These are phyloP conservation scores for Podila epicladia DNA, from an alignment of 192 early-diverging fungal genomes.

Conservation along the genomic window DNA sequence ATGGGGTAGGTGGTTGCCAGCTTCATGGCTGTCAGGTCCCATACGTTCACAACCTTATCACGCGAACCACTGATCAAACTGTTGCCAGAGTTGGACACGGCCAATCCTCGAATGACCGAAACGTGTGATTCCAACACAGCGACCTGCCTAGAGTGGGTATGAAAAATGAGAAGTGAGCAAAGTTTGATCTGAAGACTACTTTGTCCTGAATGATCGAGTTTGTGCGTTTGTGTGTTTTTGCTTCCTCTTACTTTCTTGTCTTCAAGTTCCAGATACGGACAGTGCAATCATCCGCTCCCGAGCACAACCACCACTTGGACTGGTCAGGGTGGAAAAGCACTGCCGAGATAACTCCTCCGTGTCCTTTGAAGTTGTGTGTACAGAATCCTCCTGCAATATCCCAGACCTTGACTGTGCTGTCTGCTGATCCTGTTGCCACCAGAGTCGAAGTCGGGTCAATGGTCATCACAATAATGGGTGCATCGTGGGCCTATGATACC, in stretches of 20 bases:
- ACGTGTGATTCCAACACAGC: slow-evolving; percentile 86
- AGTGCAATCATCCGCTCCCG: slow-evolving; percentile 92
- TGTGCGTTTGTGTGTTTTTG: too few species aligned
- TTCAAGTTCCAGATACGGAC: slow-evolving; percentile 93
- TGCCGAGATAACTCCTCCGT: slow-evolving; percentile 85
- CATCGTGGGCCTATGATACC: slow-evolving; percentile 80
- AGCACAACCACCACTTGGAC: slow-evolving; percentile 72
- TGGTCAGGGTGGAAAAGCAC: slow-evolving; percentile 83
- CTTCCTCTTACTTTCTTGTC: slow-evolving; percentile 64
- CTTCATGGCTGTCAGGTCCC: slow-evolving; percentile 75
- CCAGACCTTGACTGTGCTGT: slow-evolving; percentile 96
- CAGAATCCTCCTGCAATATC: slow-evolving; percentile 92
- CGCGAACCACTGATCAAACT: slow-evolving; percentile 85
- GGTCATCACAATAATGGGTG: slow-evolving; percentile 92
- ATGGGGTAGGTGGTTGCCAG: slow-evolving; percentile 86
- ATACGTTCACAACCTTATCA: slow-evolving; percentile 92
- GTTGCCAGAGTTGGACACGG: slow-evolving; percentile 75
- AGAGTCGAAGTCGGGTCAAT: slow-evolving; percentile 90
- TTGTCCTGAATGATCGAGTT: not conserved
- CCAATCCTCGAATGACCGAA: slow-evolving; percentile 91
- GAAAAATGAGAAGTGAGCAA: not conserved
- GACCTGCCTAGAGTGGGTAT: slow-evolving; percentile 58
- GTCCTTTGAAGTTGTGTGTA: slow-evolving; percentile 96
- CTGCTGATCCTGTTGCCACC: slow-evolving; percentile 96
- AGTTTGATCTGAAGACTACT: not conserved